Percentiles rank a stretch among this genome's conserved stretches.
phyloP scores from a whole-genome alignment of 2,329 filamentous ascomycete genomes.

The Ustilaginoidea virens region DNA sequence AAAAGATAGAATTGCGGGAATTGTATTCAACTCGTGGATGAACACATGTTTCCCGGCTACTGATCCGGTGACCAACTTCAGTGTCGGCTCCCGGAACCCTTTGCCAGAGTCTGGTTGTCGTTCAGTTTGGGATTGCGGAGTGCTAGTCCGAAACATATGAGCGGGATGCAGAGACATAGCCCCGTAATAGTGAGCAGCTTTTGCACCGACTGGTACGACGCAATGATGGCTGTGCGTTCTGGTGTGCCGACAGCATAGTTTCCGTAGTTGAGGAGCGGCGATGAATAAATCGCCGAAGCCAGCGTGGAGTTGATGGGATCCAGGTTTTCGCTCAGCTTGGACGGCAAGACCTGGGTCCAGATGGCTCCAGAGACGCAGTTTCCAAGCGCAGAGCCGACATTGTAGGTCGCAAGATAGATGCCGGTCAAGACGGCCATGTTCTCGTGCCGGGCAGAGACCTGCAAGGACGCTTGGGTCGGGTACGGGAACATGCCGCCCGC shows the following conservation, averaged over 20 bases:
- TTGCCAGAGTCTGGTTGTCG: conserved; percentile 26
- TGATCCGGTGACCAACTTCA: conserved; percentile 3
- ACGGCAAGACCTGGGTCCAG: conserved; percentile 42
- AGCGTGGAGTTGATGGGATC: conserved; percentile 18
- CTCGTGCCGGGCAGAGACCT: conserved; percentile 39
- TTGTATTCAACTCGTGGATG: too few relatives aligned
- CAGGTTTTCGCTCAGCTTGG: conserved; percentile 31
- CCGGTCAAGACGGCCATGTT: conserved; percentile 40
- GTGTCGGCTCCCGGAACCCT: conserved; percentile 11
- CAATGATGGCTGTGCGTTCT: conserved; percentile 39
- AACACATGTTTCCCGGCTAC: too few relatives aligned
- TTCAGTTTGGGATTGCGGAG: conserved; percentile 31
- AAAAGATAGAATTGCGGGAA: neutral
- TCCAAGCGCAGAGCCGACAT: conserved; percentile 43
- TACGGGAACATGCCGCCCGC: conserved; percentile 44
- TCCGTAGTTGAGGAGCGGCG: conserved; percentile 40
- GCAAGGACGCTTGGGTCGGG: conserved; percentile 40
- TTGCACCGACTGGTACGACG: conserved; percentile 30
- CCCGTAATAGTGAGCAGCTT: conserved; percentile 30
- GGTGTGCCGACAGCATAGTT: conserved; percentile 34
- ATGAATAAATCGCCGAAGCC: conserved; percentile 42
- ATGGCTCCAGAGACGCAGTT: conserved; percentile 42
- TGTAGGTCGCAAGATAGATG: conserved; percentile 38
- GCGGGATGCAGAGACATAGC: conserved; percentile 31
- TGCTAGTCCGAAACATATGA: conserved; percentile 26